phyloP scores from a whole-genome alignment of 2,329 filamentous ascomycete genomes.

The Cordyceps javanica region DNA sequence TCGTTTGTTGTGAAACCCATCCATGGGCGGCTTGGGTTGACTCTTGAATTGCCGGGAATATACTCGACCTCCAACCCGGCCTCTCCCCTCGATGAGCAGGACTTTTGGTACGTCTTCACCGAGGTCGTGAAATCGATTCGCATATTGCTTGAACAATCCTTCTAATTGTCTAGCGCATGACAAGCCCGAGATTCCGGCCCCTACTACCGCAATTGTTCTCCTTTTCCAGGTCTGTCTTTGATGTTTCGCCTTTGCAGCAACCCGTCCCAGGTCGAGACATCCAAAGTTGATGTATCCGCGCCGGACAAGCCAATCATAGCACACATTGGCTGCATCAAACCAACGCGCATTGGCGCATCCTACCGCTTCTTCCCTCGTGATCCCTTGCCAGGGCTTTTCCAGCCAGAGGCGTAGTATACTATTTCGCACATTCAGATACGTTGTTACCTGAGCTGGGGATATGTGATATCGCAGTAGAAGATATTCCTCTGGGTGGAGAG shows the following conservation, averaged over 20 bases:
- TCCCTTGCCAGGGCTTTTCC: constrained; percentile 73
- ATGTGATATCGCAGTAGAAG: constrained; percentile 72
- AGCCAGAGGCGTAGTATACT: constrained; percentile 88
- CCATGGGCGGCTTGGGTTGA: constrained; percentile 47
- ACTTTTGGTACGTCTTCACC: constrained; percentile 68
- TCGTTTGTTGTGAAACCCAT: constrained; percentile 48
- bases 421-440: constrained; percentile 94
- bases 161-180: constrained; percentile 90
- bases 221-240: constrained; percentile 31
- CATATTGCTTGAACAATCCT: constrained; percentile 75
- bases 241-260: constrained; percentile 32
- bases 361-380: constrained; percentile 78
- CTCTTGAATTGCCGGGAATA: constrained; percentile 70
- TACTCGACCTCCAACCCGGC: constrained; percentile 82
- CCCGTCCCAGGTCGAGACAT: constrained; percentile 66
- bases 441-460: constrained; percentile 82
- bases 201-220: constrained; percentile 78
- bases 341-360: constrained; percentile 85
- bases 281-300: constrained; percentile 96
- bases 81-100: constrained; percentile 78
- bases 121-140: constrained; percentile 55
- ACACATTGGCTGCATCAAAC: constrained; percentile 82
- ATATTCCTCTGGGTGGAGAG: constrained; percentile 80
- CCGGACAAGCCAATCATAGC: constrained; percentile 86
- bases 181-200: constrained; percentile 89